phyloP scores from a whole-genome alignment of 305 asterid genomes.

The Solanum chacoense region DNA sequence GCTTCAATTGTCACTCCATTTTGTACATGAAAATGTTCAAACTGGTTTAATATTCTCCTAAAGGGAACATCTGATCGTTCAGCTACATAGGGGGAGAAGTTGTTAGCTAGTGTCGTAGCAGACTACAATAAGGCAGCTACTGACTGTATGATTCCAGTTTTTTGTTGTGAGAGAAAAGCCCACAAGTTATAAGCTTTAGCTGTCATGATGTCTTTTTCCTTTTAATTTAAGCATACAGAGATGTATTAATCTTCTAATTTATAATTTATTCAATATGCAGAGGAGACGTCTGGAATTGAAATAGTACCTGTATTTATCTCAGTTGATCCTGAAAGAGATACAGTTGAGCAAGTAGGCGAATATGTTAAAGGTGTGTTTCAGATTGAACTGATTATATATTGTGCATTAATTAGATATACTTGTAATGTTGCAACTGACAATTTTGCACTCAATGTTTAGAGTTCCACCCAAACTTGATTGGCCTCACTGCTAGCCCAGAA shows the following conservation, averaged over 20 bases:
- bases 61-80: neutral
- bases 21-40: neutral
- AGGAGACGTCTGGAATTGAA: constrained; percentile 59
- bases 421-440: neutral
- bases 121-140: neutral
- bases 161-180: neutral
- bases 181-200: neutral
- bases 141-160: neutral
- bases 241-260: neutral
- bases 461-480: constrained; percentile 79
- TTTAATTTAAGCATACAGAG: neutral
- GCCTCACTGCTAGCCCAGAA: constrained; percentile 69
- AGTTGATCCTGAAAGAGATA: constrained; percentile 94
- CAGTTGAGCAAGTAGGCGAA: constrained; percentile 76
- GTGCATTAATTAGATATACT: neutral
- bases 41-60: neutral
- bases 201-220: neutral
- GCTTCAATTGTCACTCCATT: neutral
- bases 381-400: neutral
- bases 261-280: constrained; percentile 24
- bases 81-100: neutral
- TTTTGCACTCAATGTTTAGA: constrained; percentile 30
- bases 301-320: constrained; percentile 85
- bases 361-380: constrained; percentile 62
- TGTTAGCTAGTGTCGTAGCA: neutral